These are phyloP conservation scores for Cordyceps fumosorosea DNA, from an alignment of 2,329 filamentous ascomycete species.

Conservation along the genomic window DNA sequence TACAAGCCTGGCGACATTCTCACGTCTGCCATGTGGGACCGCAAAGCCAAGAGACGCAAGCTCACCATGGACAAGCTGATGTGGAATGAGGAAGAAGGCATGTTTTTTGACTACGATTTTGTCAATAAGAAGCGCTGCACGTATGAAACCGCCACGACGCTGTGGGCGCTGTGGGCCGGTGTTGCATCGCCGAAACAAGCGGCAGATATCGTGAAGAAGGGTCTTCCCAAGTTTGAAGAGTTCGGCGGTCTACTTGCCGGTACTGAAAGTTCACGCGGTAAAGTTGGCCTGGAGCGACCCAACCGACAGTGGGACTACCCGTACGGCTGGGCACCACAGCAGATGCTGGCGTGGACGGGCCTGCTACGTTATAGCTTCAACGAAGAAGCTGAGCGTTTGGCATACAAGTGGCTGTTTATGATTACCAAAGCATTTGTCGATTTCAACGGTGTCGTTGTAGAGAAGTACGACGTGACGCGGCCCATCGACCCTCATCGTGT, in stretches of 20 bases:
- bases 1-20: slow-evolving; percentile 64
- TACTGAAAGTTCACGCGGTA: slow-evolving; percentile 80
- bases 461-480: slow-evolving; percentile 96
- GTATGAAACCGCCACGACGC: slow-evolving; percentile 89
- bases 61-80: slow-evolving; percentile 84
- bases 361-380: slow-evolving; percentile 86
- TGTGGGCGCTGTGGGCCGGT: slow-evolving; percentile 97
- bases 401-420: slow-evolving; percentile 98
- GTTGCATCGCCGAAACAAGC: slow-evolving; percentile 81
- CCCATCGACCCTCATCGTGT: slow-evolving; percentile 87
- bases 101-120: slow-evolving; percentile 98
- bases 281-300: slow-evolving; percentile 71
- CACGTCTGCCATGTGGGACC: slow-evolving; percentile 83
- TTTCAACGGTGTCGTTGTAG: slow-evolving; percentile 95
- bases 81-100: slow-evolving; percentile 86
- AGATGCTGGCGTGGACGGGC: slow-evolving; percentile 96
- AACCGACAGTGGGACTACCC: slow-evolving; percentile 99
- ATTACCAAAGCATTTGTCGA: slow-evolving; percentile 97
- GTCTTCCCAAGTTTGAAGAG: slow-evolving; percentile 80
- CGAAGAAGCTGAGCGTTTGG: slow-evolving; percentile 79
- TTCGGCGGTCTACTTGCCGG: slow-evolving; percentile 84
- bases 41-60: slow-evolving; percentile 77
- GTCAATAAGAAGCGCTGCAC: slow-evolving; percentile 69
- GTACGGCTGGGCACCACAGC: slow-evolving; percentile 96
- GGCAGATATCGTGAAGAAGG: slow-evolving; percentile 70